Evolutionary conservation across 2,329 filamentous ascomycete species (phyloP), one percentile per base, ranked within the genome.

Genomic region (Fusarium stilboides): DNA sequence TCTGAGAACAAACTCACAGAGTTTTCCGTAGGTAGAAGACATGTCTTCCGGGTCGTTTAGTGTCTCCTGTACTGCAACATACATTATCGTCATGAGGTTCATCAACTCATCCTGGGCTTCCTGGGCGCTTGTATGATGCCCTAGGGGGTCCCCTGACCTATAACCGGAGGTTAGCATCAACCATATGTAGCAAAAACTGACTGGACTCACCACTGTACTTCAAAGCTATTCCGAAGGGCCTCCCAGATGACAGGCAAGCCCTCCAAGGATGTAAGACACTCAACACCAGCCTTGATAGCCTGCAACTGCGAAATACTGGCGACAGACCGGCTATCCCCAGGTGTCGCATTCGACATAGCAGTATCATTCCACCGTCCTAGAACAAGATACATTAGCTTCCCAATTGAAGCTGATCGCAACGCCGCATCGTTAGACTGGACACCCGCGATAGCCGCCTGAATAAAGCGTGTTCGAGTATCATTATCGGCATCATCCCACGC

Each of bases 311-410:
- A 77, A n/a, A 80, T 76, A 17, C 86, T 87, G 17, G 88, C 88
- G 44, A 85, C 84, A 6, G 83, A 84, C 43, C 83, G 82, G 43
- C 81, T 75, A 74, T 83, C 69, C 53, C 80, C 75, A 77, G 82
- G 73, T 63, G 77, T 76, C 57, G 70, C 81, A 77, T 60, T 83
- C 69, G 60, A 79, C 76, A 88, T 87, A 33, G 90, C 90, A 13
- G 90, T 93, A 49, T 89, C 84, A 5, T 85, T 87, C 92, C 92
- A 94, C 36, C 90, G 83, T 3, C 92, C 92, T 7, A 93, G 84
- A 15, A 91, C 81, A 26, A 92, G 77, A 73, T 91, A 91, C 6
- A 89, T 79, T 44, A 91, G 77, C 45, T 84, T 85, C 34, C 87
- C 87, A 33, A 91, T 82, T 15, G 84, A 86, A 49, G 86, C 85